Evolutionary conservation across 805 yeast species (phyloP), one percentile per base, ranked within the genome.

Genomic region (Teunomyces stri): DNA sequence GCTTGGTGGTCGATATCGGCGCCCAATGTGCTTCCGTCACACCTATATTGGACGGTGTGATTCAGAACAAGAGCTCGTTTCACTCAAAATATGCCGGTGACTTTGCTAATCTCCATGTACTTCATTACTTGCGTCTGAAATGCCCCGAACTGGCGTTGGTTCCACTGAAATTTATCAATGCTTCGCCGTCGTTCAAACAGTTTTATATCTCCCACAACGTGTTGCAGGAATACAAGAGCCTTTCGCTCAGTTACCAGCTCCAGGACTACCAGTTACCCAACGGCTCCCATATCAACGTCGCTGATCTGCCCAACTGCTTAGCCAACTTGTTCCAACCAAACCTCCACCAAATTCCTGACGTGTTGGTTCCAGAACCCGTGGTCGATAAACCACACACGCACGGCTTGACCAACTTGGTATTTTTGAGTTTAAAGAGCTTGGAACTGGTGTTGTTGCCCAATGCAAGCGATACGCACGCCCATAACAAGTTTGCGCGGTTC

Each of bases 51-150:
- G 90, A 87, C 57, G 96, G 96, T 33, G 76, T 79, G 12, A 78
- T 89, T 44, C 76, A 85, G 45, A 68, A 75, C 52, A 85, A 84
- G 60, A 86, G 88, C 41, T 75, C 81, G 4, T 70, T 78, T 50
- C 85, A 81, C 62, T 79, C 88, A 12, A 82, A 80, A 56, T 87
- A 78, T 61, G 97, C 91, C 3, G 98, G 97, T 7, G 92, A 90
- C 62, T 91, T 85, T 62, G 64, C 87, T 46, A 87, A 85, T 62
- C 73, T 80, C 44, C 88, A 87, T 65, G 70, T 83, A 2, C 64
- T 78, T 53, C 71, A 79, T 43, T 79, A 58, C 68, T 56, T 74
- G 75, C 35, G 64, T 62, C 48, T 53, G 18, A 56, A 58, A 38
- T 36, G 40, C 13, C 40, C 22, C 15, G 13, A 21, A 50, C 62